Conservation (phyloP, 225 moss, liverwort and hornwort species). For the Bryoerythrophyllum caledonicum region DNA sequence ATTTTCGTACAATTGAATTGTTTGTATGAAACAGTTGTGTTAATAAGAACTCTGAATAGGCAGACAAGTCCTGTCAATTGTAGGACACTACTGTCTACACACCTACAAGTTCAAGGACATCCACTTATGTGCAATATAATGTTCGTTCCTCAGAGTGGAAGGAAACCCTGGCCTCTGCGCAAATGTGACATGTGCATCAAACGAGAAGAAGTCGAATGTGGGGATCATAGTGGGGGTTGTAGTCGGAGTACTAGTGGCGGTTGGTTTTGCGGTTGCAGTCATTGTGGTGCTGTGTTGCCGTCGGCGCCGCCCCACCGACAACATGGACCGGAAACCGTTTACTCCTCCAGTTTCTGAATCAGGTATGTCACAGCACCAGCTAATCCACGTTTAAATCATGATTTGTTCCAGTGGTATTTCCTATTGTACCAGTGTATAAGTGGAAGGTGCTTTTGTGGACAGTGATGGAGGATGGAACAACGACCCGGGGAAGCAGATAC, state of each 20-base stretch:
- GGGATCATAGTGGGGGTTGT: constrained; percentile 21
- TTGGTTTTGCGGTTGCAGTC: constrained; percentile 9
- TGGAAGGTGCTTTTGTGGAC: background rate
- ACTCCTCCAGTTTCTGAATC: background rate
- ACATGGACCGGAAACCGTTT: background rate
- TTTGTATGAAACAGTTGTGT: constrained; percentile 1
- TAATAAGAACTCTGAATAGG: background rate
- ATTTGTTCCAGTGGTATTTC: background rate
- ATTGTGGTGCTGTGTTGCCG: constrained; percentile 10
- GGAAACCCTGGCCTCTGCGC: constrained; percentile 37
- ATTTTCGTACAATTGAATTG: background rate
- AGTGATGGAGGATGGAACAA: constrained; percentile 26
- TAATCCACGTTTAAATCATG: background rate
- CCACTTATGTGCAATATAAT: background rate
- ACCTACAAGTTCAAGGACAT: background rate
- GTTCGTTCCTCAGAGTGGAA: constrained; percentile 13
- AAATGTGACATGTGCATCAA: constrained; percentile 25
- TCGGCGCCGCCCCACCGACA: background rate
- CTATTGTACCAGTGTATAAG: background rate
- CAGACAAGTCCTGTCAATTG: background rate
- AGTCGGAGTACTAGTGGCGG: constrained; percentile 22
- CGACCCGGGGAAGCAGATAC: constrained; percentile 27
- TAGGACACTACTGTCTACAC: background rate
- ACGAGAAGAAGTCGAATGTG: constrained; percentile 7
- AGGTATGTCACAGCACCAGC: background rate